Base-by-base conservation (phyloP, 106 monocot species). In the Cymbidium sinense region DNA sequence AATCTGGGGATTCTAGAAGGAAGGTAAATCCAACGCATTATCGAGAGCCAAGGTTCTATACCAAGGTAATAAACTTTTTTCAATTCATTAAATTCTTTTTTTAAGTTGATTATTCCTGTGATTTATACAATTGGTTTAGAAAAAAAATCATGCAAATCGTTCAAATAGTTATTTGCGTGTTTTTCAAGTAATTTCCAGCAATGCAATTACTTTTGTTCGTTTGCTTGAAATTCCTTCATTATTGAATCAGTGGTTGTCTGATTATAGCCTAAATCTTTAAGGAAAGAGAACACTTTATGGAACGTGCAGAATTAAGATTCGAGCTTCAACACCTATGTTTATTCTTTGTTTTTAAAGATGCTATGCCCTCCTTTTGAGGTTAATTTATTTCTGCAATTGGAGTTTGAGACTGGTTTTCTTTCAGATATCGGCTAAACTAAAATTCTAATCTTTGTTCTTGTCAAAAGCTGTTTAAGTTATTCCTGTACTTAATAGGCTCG, bases 1-100 rank as follows among this genome's bases (percentile, higher is more conserved):
- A 95, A 79, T 95, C 99, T 70, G 99, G 99, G 58, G 99, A 99
- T 87, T 95, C 89, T 21, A 99, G 93, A 83, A 86, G 99, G 83
- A 95, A 91, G 82, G 69, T 80, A 61, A 99, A 99, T 77, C 99
- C 99, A 19, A 94, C 98, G 35, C 99, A 99, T 70, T 99, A 99
- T 74, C 81, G 99, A 30, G 95, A 99, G 43, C 99, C 99, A 75
- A 92, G 92, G 75, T 99, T 95, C 67, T 99, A 99, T 76, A 99
- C 99, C 18, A 92, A 99, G 94, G 99, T 95, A 77, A 76, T 52
- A 47, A 19, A 34, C 6, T 23, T 7, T 28, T 7, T 27, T 64
- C 8, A 27, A 2, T 67, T 4, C 67, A 67, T 67, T 13, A 12
- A 31, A 2, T 37, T 71, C 71, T 71, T 8, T 7, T 29, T 67